A percentile compares a stretch with the other conserved stretches of the same genome.
Evolutionary conservation across 2,329 filamentous ascomycete genomes (phyloP).

Genomic region (Rhinocladiella mackenziei): DNA sequence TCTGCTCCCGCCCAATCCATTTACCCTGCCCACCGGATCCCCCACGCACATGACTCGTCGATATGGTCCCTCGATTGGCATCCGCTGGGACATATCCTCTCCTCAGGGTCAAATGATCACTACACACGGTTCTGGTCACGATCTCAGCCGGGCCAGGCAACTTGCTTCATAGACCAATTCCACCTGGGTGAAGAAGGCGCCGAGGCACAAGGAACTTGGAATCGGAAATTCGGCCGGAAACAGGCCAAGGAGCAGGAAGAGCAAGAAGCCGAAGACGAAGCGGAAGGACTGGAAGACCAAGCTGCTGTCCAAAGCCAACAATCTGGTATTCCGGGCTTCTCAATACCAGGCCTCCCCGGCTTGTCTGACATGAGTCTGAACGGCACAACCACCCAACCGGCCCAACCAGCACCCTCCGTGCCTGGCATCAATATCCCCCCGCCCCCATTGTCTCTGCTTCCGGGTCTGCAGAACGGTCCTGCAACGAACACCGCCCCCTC

Average conservation of each 20-base stretch:
- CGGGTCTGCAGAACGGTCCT: conserved; percentile 24
- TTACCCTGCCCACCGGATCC: conserved; percentile 80
- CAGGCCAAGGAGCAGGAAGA: conserved; percentile 90
- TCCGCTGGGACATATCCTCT: conserved; percentile 88
- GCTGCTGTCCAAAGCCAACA: conserved; percentile 41
- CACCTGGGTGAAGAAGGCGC: conserved; percentile 93
- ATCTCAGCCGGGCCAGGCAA: conserved; percentile 71
- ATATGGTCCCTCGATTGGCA: conserved; percentile 99
- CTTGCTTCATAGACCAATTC: conserved; percentile 82
- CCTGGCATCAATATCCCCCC: conserved; percentile 12
- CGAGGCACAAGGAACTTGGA: conserved; percentile 92
- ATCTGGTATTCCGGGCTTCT: conserved; percentile 26
- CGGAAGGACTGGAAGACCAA: conserved; percentile 88
- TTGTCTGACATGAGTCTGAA: conserved; percentile 12
- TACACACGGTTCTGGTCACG: conserved; percentile 97
- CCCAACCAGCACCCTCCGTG: conserved; percentile 25
- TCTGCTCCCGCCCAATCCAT: conserved; percentile 85
- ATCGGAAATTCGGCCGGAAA: conserved; percentile 69
- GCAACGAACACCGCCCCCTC: not conserved
- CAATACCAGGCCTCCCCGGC: conserved; percentile 24
- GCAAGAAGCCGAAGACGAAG: conserved; percentile 87
- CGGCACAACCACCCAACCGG: not conserved
- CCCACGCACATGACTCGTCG: conserved; percentile 86
- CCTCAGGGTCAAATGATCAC: conserved; percentile 92
- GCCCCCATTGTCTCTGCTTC: conserved; percentile 18